Evolutionary conservation across 2,329 filamentous ascomycete genomes (phyloP).

Genomic region (Colletotrichum sp.): DNA sequence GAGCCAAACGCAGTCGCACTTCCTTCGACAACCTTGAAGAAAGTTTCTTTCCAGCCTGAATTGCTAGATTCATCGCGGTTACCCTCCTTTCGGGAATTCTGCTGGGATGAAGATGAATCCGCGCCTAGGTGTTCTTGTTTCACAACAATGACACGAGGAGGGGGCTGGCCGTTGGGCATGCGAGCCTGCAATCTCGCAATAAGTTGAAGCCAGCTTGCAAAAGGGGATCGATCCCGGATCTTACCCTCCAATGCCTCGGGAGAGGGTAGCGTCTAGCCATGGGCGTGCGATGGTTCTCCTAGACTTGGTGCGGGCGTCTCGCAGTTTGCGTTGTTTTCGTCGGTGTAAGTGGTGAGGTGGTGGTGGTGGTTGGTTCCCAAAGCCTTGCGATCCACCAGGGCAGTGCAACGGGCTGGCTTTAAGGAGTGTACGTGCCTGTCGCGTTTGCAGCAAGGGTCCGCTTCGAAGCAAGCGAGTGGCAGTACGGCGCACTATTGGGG

Average conservation of each 20-base stretch:
- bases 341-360: neutral
- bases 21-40: conserved; percentile 71
- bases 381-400: neutral
- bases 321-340: neutral
- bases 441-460: neutral
- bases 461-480: neutral
- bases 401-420: neutral
- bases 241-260: neutral
- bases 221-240: neutral
- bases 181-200: neutral
- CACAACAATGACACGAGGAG: neutral
- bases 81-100: neutral
- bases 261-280: neutral
- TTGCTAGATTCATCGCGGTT: neutral
- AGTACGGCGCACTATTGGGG: neutral
- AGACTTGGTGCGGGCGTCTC: neutral
- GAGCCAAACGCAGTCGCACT: conserved; percentile 79
- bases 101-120: neutral
- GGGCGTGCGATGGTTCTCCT: neutral
- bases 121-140: neutral
- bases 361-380: neutral
- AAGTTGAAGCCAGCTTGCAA: neutral
- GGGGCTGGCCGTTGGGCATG: neutral
- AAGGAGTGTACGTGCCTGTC: neutral
- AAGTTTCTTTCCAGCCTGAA: neutral